Base-by-base conservation (phyloP, 306 rosid genomes). In the Calophaca sinica region DNA sequence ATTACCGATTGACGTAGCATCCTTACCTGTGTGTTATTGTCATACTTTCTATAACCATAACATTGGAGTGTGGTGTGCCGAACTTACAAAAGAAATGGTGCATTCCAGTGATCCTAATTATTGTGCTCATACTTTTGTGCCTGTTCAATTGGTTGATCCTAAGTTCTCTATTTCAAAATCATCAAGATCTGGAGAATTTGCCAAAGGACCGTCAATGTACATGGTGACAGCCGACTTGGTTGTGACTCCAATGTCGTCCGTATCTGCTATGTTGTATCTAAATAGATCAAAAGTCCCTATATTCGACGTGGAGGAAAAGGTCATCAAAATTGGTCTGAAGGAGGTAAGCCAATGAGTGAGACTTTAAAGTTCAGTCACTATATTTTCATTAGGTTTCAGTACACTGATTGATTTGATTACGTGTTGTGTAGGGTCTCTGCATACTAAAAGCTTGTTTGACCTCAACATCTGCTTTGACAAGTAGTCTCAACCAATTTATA, bases 171-270 rank as follows among this genome's bases (percentile, higher is more conserved):
- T 9, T 8, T 42, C 48, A 7, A 42, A 42, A 42, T 8, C 0
- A 42, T 7, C 11, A 42, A 42, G 11, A 2, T 28, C 13, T 0
- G 38, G 62, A 26, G 36, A 14, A 28, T 55, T 9, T 4, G 38
- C 62, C 1, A 55, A 9, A 55, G 38, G 38, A 42, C 48, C 49
- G 0, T 11, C 58, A 0, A 7, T 7, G 11, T 84, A 20, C 45
- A 49, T 76, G 63, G 84, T 64, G 28, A 66, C 79, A 1, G 84
- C 79, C 49, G 62, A 79, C 6, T 74, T 83, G 64, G 53, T 52
- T 46, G 68, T 74, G 39, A 57, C 46, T 3, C 68, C 51, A 1
- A 31, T 52, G 15, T 65, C 82, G 0, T 64, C 75, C 1, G 0
- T 6, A 2, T 28, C 33, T 0, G 41, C 7, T 1, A 2, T 73